These are phyloP conservation scores for Brettanomyces nanus DNA, from an alignment of 805 yeast genomes.

Conservation along the genomic window DNA sequence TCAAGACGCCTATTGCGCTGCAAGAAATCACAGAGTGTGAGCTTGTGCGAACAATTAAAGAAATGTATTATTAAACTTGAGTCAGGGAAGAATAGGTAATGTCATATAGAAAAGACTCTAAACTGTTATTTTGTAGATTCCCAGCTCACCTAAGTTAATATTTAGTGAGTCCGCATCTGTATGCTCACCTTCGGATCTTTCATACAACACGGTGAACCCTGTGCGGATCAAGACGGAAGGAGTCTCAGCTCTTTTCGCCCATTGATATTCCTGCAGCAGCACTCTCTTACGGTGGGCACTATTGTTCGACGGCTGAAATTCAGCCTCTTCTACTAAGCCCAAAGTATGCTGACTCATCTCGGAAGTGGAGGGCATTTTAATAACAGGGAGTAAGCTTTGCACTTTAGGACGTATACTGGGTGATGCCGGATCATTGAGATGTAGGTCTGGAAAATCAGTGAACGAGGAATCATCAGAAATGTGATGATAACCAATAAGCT, in stretches of 20 bases:
- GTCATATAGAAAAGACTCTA: too few relatives aligned
- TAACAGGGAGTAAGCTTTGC: background rate
- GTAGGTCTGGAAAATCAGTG: too few relatives aligned
- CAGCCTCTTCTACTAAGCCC: background rate
- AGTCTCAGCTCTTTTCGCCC: conserved; percentile 7
- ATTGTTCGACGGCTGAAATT: conserved; percentile 1
- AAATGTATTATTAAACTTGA: too few relatives aligned
- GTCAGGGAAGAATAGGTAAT: too few relatives aligned
- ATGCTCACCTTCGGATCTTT: background rate
- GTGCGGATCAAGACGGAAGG: conserved; percentile 5
- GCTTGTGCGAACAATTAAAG: background rate
- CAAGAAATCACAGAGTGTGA: conserved; percentile 24
- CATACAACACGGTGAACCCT: conserved; percentile 1
- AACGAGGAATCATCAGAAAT: too few relatives aligned
- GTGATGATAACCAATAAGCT: too few relatives aligned
- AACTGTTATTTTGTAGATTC: background rate
- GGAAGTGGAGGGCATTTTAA: conserved; percentile 1
- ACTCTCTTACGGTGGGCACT: background rate
- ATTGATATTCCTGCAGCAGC: conserved; percentile 5
- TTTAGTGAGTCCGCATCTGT: background rate
- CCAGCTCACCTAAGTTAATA: background rate
- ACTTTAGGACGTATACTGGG: background rate
- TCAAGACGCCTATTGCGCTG: conserved; percentile 72
- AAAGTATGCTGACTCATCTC: conserved; percentile 7
- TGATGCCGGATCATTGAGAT: too few relatives aligned